These are phyloP conservation scores for Heimioporus retisporus DNA, from an alignment of 1,284 basidiomycete genomes.

Conservation along the genomic window DNA sequence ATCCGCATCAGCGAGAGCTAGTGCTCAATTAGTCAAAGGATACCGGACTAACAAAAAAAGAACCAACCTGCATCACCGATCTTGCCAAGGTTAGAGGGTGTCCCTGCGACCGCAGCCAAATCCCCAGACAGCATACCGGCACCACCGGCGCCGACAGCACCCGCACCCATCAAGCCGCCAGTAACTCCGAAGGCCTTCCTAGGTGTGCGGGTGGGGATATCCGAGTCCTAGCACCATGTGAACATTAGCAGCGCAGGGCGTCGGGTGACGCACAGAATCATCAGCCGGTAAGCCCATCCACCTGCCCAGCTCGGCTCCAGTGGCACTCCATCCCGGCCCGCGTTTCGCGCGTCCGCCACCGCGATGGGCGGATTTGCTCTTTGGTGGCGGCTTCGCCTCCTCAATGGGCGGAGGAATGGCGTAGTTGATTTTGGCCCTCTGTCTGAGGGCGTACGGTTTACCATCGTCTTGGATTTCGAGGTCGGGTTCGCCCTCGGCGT, in stretches of 20 bases:
- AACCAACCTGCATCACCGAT: conserved; percentile 77
- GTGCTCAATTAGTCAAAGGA: conserved; percentile 21
- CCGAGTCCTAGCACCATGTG: conserved; percentile 66
- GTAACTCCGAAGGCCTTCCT: conserved; percentile 67
- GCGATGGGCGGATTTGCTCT: conserved; percentile 40
- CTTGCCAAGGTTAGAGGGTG: conserved; percentile 85
- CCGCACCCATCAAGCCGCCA: conserved; percentile 65
- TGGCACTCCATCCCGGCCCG: conserved; percentile 79
- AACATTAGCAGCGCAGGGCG: conserved; percentile 14
- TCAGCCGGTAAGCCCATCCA: conserved; percentile 80
- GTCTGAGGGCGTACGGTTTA: conserved; percentile 71
- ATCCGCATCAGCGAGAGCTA: conserved; percentile 95
- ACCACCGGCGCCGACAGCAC: conserved; percentile 55
- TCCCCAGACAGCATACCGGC: conserved; percentile 69
- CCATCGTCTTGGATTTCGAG: conserved; percentile 57
- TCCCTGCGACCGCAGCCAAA: conserved; percentile 69
- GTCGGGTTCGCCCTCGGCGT: conserved; percentile 48
- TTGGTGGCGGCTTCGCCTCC: conserved; percentile 65
- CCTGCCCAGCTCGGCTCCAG: conserved; percentile 76
- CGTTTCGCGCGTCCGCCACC: conserved; percentile 50
- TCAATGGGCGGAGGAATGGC: conserved; percentile 82
- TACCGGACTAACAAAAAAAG: neutral
- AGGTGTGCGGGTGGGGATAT: conserved; percentile 71
- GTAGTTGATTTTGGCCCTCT: conserved; percentile 77
- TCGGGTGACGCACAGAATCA: conserved; percentile 66